A percentile compares a stretch with the other conserved stretches of the same genome.
These are phyloP conservation scores for Glycine tomentella DNA, from an alignment of 306 rosid species.

Conservation along the genomic window DNA sequence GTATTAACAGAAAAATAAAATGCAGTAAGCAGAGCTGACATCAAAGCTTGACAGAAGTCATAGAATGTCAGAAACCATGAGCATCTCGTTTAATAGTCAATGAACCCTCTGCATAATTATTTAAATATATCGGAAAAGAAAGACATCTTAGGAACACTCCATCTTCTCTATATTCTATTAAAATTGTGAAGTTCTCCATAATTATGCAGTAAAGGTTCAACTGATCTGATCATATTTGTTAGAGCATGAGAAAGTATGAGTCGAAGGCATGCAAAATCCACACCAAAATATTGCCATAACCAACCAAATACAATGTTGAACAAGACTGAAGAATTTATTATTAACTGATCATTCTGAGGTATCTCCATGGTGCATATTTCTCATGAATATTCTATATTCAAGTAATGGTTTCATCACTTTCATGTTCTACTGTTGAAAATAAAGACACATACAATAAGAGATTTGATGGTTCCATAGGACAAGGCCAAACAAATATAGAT, in stretches of 20 bases:
- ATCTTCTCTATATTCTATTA: not conserved
- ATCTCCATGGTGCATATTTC: no score
- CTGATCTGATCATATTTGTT: not conserved
- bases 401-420: not conserved
- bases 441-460: not conserved
- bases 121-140: not conserved
- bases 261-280: not conserved
- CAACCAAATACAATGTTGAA: not conserved
- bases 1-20: conserved; percentile 16
- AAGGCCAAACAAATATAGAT: conserved; percentile 11
- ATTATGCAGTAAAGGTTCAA: conserved; percentile 17
- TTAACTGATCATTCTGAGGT: no score
- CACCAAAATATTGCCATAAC: not conserved
- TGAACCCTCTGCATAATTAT: not conserved
- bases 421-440: not conserved
- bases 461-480: not conserved
- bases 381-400: not conserved
- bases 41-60: not conserved
- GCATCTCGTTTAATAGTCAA: not conserved
- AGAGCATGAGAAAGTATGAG: not conserved
- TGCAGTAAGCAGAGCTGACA: not conserved
- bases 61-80: conserved; percentile 18
- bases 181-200: conserved; percentile 6
- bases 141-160: not conserved
- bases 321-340: not conserved